These are phyloP conservation scores for Acorus gramineus DNA, from an alignment of 106 monocot genomes.

Conservation along the genomic window DNA sequence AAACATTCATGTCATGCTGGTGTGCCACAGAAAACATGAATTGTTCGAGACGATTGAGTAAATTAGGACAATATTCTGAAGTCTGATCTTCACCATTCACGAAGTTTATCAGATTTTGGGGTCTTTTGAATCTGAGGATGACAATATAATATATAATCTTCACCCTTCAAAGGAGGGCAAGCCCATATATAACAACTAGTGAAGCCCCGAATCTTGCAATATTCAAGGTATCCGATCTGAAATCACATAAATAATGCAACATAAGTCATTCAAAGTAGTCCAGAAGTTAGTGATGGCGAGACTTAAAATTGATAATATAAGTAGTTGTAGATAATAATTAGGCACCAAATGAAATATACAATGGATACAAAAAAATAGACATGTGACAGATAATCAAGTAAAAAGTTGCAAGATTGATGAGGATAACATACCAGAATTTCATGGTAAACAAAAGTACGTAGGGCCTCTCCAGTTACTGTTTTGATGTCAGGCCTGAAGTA, in stretches of 20 bases:
- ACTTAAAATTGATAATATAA: too few species aligned
- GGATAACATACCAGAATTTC: conserved; percentile 53
- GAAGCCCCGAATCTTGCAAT: conserved; percentile 63
- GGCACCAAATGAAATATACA: too few species aligned
- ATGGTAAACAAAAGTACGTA: conserved; percentile 81
- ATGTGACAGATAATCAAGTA: too few species aligned
- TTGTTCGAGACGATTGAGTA: not conserved
- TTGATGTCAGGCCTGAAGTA: conserved; percentile 63
- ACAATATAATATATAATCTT: conserved; percentile 75
- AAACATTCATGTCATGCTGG: too few species aligned
- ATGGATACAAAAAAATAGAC: too few species aligned
- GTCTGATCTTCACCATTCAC: conserved; percentile 36
- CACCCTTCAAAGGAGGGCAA: conserved; percentile 50
- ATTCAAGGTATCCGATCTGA: conserved; percentile 69
- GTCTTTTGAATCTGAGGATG: conserved; percentile 72
- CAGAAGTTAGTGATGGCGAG: too few species aligned
- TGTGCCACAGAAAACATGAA: too few species aligned
- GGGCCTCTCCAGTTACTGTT: conserved; percentile 52
- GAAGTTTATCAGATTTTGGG: conserved; percentile 62
- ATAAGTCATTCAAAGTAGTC: too few species aligned
- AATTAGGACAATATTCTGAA: not conserved
- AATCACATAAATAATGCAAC: not conserved
- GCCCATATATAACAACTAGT: conserved; percentile 72
- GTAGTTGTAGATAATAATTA: too few species aligned
- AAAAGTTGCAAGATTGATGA: too few species aligned